Base-by-base conservation (phyloP, 305 asterid species). In the Withania somnifera region DNA sequence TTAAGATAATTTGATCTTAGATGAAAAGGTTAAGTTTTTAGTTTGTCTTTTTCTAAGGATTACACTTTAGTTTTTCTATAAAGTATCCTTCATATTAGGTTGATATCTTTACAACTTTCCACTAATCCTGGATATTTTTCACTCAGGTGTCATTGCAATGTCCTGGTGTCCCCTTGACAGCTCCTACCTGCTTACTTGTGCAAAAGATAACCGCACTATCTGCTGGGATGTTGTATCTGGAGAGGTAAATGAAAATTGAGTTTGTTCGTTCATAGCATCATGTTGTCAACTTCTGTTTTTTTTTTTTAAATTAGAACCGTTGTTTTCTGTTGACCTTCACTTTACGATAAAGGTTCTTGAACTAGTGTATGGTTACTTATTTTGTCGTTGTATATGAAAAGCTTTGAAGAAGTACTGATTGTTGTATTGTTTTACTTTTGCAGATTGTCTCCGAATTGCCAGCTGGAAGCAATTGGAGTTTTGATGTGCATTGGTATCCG, bases 111-210 rank as follows among this genome's bases (percentile, higher is more conserved):
- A 26, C 58, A 24, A 28, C 17, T 75, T 47, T 50, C 2, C 26
- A 58, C 17, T 84, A 30, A 52, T 79, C 77, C 54, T 80, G 26
- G 54, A 34, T 85, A 61, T 69, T 57, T 82, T 84, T 79, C 80
- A 80, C 34, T 83, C 89, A 97, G 99, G 99, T 85, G 99, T 97
- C 81, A 94, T 97, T 84, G 98, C 98, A 57, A 97, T 97, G 98
- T 90, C 99, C 56, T 97, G 99, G 99, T 97, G 99, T 89, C 99
- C 98, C 50, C 83, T 89, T 85, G 99, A 97, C 80, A 95, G 94
- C 87, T 91, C 99, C 82, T 95, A 97, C 85, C 87, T 97, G 82
- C 95, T 97, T 87, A 93, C 99, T 34, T 97, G 99, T 91, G 97
- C 97, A 69, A 97, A 97, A 86, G 99, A 97, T 89, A 97, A 95